Evolutionary conservation across 257 asterid genomes (phyloP).

Genomic region (Solanum dulcamara): DNA sequence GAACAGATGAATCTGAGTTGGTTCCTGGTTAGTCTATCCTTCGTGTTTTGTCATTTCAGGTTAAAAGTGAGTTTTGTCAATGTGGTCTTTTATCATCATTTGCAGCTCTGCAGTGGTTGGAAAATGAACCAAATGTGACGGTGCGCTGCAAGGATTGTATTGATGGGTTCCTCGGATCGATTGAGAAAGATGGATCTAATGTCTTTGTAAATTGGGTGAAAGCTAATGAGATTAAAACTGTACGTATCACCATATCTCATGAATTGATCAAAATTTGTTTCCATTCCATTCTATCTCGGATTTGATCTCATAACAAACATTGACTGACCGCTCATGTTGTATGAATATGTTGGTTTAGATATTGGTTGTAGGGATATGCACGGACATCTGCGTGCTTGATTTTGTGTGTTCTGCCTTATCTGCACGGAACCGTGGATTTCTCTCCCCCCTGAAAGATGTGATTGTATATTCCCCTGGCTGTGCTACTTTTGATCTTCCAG

Average conservation of each 20-base stretch:
- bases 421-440: slow-evolving; percentile 61
- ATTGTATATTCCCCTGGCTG: slow-evolving; percentile 76
- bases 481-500: slow-evolving; percentile 78
- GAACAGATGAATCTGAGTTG: slow-evolving; percentile 63
- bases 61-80: not conserved
- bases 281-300: not conserved
- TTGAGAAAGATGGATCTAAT: slow-evolving; percentile 80
- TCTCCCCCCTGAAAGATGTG: slow-evolving; percentile 64
- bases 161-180: slow-evolving; percentile 76
- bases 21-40: slow-evolving; percentile 52
- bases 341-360: slow-evolving; percentile 27
- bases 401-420: slow-evolving; percentile 70
- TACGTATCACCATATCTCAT: slow-evolving; percentile 18
- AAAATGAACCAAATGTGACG: slow-evolving; percentile 66
- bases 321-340: not conserved
- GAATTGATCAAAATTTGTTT: not conserved
- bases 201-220: slow-evolving; percentile 81
- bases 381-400: slow-evolving; percentile 84
- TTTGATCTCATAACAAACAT: not conserved
- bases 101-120: slow-evolving; percentile 82
- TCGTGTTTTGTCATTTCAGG: not conserved
- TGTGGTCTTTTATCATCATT: slow-evolving; percentile 3
- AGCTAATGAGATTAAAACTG: slow-evolving; percentile 53
- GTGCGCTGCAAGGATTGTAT: slow-evolving; percentile 72
- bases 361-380: slow-evolving; percentile 82